Percentiles rank a stretch among this genome's conserved stretches.
Conservation (phyloP, 2,329 filamentous ascomycete genomes). For the Arthrobotrys sinensis region DNA sequence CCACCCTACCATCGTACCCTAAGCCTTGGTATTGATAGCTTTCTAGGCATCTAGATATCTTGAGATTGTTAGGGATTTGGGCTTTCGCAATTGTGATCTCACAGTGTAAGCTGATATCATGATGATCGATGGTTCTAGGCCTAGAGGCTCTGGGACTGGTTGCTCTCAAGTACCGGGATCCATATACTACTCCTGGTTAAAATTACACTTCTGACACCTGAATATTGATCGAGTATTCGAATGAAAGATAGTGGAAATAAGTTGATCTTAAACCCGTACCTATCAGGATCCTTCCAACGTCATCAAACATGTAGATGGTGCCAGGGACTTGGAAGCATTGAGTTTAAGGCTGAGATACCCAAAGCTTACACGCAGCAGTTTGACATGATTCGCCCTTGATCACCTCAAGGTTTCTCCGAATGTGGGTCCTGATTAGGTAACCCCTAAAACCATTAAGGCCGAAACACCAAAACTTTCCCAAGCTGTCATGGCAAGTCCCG, state of each 20-base stretch:
- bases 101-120: slow-evolving; percentile 43
- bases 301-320: slow-evolving; percentile 1
- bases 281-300: slow-evolving; percentile 16
- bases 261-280: neutral
- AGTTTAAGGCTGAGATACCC: slow-evolving; percentile 23
- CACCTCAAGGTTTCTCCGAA: slow-evolving; percentile 52
- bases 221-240: neutral
- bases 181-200: neutral
- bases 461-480: neutral
- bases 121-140: slow-evolving; percentile 8
- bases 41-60: no score
- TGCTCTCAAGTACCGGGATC: slow-evolving; percentile 4
- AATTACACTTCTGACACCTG: neutral
- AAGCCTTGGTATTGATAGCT: neutral
- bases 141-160: neutral
- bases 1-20: no score
- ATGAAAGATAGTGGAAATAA: slow-evolving; percentile 1
- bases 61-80: neutral
- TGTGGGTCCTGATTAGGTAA: slow-evolving; percentile 43
- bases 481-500: slow-evolving; percentile 22
- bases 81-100: slow-evolving; percentile 10
- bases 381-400: slow-evolving; percentile 32
- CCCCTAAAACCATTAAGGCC: slow-evolving; percentile 31
- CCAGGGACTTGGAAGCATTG: neutral
- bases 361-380: neutral